Evolutionary conservation across 1,284 basidiomycete genomes (phyloP).

Genomic region (Puccinia hordei): DNA sequence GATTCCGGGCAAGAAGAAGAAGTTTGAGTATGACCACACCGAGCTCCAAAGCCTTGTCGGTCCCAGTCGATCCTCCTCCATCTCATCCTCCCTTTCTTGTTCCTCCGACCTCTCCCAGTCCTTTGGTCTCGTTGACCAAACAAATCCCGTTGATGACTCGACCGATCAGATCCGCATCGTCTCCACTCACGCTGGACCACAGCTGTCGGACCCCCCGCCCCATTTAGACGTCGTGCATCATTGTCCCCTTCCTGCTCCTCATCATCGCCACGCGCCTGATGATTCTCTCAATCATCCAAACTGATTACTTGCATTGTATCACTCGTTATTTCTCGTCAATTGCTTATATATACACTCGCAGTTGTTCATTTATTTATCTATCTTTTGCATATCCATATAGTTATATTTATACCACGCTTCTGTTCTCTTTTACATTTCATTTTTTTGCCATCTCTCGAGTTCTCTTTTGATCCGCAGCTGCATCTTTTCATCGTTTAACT

Average conservation of each 20-base stretch:
- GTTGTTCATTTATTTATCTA: not conserved
- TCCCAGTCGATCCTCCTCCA: not conserved
- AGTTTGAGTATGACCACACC: constrained; percentile 16
- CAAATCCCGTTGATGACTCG: not conserved
- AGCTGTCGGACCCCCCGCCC: not conserved
- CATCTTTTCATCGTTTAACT: too few species aligned
- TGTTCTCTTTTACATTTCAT: not conserved
- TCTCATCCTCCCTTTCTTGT: constrained; percentile 5
- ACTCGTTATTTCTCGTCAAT: not conserved
- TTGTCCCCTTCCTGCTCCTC: not conserved
- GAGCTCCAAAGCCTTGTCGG: constrained; percentile 13
- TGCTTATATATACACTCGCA: not conserved
- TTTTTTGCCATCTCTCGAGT: not conserved
- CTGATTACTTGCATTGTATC: not conserved
- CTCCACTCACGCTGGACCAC: not conserved
- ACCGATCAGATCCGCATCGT: constrained; percentile 10
- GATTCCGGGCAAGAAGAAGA: not conserved
- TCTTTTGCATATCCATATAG: not conserved
- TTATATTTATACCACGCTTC: not conserved
- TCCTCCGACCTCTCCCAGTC: constrained; percentile 13
- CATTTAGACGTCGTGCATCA: not conserved
- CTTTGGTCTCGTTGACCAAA: not conserved
- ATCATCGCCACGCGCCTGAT: not conserved
- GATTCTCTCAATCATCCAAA: not conserved
- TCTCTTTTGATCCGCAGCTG: too few species aligned